Evolutionary conservation across 352 stramenopile species (phyloP), one percentile per base, ranked within the genome.

Genomic region (Globisporangium parvum): DNA sequence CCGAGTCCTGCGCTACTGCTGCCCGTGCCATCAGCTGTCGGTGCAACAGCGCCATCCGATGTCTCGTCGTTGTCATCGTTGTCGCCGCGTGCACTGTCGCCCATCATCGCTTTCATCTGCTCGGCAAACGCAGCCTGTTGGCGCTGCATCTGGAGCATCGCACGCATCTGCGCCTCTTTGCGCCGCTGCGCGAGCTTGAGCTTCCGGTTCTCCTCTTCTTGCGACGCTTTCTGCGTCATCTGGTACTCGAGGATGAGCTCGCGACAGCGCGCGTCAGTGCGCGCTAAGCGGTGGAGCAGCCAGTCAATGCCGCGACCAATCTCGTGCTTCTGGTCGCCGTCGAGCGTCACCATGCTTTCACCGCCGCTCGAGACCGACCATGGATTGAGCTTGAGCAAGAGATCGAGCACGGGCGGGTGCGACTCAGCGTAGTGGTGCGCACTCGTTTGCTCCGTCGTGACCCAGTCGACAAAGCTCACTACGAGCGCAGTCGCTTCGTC

Each of bases 271-370:
- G 51, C 59, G 54, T 75, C 73, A 28, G 85, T 65, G 21, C 77
- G 75, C 15, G 75, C 75, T 6, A 90, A 51, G 0, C 82, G 69
- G 57, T 88, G 82, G n/a, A 90, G 54, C 15, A 92, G 53, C 82
- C 82, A 92, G 57, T 92, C 82, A 31, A 92, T 71, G 0, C 77
- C 82, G 44, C 82, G 79, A 18, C 82, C 82, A 49, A 90, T 85
- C 62, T 92, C 82, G 56, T 92, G 82, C 55, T 92, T 92, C 51
- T 90, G 82, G 57, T 92, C 82, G 12, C 82, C 82, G 45, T 92
- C 82, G 24, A 92, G 52, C 35, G 78, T 79, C 17, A 79, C 75
- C 66, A 75, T 80, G 20, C 71, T 79, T 35, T 67, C 70, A 49
- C 71, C 78, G 31, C 75, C 67, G 42, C 70, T 69, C 23, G 75